These are phyloP conservation scores for Thalassiosira profunda DNA, from an alignment of 108 stramenopile species.

Conservation along the genomic window DNA sequence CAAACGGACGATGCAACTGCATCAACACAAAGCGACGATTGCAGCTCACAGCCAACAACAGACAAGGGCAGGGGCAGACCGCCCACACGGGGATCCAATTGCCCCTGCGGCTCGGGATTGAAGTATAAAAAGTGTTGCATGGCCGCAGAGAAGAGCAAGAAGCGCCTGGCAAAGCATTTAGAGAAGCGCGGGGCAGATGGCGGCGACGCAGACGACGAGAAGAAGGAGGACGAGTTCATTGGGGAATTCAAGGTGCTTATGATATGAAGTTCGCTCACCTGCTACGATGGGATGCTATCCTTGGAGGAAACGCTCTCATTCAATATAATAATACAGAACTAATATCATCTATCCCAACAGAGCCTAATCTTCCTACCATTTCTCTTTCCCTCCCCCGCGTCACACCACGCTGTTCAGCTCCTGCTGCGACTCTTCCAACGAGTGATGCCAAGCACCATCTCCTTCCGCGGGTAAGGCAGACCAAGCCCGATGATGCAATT, in stretches of 20 bases:
- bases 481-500: slow-evolving; percentile 57
- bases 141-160: slow-evolving; percentile 43
- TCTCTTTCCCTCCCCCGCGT: background rate
- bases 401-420: background rate
- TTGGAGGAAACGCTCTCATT: too few relatives aligned
- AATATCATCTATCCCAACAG: too few relatives aligned
- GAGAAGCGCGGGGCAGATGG: slow-evolving; percentile 6
- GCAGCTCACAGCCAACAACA: background rate
- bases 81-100: slow-evolving; percentile 51
- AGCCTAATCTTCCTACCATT: too few relatives aligned
- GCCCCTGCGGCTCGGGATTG: slow-evolving; percentile 71
- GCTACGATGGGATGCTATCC: too few relatives aligned
- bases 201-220: background rate
- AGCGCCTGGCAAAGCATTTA: slow-evolving; percentile 18
- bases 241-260: slow-evolving; percentile 62
- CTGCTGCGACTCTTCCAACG: slow-evolving; percentile 23
- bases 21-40: background rate
- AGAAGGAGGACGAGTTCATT: slow-evolving; percentile 35
- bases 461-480: slow-evolving; percentile 23
- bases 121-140: slow-evolving; percentile 78
- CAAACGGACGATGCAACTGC: too few relatives aligned
- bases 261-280: too few relatives aligned
- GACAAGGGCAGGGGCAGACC: background rate
- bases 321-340: too few relatives aligned
- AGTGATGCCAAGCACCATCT: slow-evolving; percentile 29